Conservation (phyloP, 2,329 filamentous ascomycete species). For the Alternaria rosae region DNA sequence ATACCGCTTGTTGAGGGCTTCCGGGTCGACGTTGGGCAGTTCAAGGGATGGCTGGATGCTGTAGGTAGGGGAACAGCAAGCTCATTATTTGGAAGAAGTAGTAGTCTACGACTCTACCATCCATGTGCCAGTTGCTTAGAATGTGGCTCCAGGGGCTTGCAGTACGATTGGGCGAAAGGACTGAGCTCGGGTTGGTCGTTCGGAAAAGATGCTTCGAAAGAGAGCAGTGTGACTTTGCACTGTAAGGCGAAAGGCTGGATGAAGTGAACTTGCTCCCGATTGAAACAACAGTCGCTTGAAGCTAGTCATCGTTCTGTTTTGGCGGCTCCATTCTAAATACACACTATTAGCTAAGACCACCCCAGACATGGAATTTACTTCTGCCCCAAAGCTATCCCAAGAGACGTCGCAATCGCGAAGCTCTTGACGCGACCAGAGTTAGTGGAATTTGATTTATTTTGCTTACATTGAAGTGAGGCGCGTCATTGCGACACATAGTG, state of each 20-base stretch:
- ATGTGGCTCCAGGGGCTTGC: not conserved
- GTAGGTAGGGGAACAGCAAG: conserved; percentile 32
- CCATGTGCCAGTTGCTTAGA: not conserved
- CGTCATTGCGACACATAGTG: not conserved
- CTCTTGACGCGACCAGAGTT: not conserved
- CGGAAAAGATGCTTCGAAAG: not conserved
- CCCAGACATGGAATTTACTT: not conserved
- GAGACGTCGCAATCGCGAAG: not conserved
- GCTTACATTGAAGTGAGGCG: not conserved
- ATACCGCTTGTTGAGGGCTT: conserved; percentile 34
- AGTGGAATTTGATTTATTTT: accelerated
- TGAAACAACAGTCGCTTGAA: not conserved
- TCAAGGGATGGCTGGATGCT: conserved; percentile 27
- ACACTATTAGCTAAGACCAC: not conserved
- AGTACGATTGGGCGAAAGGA: not conserved
- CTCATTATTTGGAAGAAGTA: conserved; percentile 43
- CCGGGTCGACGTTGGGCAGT: conserved; percentile 25
- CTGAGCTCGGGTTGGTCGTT: not conserved
- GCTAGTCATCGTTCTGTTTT: not conserved
- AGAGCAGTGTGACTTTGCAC: not conserved
- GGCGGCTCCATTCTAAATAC: not conserved
- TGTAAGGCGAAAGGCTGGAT: not conserved
- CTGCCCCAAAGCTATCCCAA: not conserved
- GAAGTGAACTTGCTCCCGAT: not conserved
- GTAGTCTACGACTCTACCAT: not conserved